phyloP scores from a whole-genome alignment of 306 rosid species.

The Quercus alba region DNA sequence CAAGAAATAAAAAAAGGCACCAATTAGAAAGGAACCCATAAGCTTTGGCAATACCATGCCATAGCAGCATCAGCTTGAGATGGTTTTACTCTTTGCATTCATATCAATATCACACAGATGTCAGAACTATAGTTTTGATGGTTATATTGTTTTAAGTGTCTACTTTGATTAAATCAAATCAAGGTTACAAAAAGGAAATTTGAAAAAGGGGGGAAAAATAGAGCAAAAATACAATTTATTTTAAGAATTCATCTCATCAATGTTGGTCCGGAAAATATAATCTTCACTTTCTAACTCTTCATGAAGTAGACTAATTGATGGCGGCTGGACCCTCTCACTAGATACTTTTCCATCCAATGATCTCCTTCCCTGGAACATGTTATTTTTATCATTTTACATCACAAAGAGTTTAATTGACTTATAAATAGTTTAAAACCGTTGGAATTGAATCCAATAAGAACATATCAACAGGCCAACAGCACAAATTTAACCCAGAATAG shows the following conservation, averaged over 20 bases:
- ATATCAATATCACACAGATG: too few species aligned
- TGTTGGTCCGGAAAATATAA: conserved; percentile 58
- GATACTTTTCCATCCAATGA: conserved; percentile 24
- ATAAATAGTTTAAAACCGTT: neutral
- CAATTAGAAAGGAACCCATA: neutral
- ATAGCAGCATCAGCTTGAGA: too few species aligned
- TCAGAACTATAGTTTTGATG: neutral
- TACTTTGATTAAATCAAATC: neutral
- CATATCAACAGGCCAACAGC: neutral
- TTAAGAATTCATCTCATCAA: conserved; percentile 65
- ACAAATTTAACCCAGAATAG: neutral
- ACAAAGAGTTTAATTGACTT: conserved; percentile 5
- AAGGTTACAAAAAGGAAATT: neutral
- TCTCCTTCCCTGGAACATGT: conserved; percentile 62
- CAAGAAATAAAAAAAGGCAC: neutral
- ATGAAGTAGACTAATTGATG: conserved; percentile 51
- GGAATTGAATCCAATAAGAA: neutral
- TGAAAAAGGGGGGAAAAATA: neutral
- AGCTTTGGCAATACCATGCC: neutral
- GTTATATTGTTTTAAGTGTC: neutral
- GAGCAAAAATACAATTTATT: neutral
- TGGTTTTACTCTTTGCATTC: too few species aligned
- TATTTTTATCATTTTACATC: conserved; percentile 1
- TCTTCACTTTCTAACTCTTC: conserved; percentile 91
- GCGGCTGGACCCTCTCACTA: conserved; percentile 38